Conservation (phyloP, 495 filamentous ascomycete species). For the Barbatosphaeria neglecta region DNA sequence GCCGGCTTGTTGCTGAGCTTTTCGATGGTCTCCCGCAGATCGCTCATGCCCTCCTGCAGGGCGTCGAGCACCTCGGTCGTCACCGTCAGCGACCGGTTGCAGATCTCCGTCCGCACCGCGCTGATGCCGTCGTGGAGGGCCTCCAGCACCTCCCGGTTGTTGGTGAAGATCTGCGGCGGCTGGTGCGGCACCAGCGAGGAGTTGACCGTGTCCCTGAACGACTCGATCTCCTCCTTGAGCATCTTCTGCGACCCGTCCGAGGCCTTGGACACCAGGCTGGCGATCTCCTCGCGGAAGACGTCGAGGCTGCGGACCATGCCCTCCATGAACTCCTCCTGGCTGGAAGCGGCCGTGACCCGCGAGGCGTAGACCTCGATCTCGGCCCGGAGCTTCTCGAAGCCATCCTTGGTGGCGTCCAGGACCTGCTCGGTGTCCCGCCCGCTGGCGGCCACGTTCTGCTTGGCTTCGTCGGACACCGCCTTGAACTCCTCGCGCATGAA, state of each 20-base stretch:
- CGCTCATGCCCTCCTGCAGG: constrained; percentile 68
- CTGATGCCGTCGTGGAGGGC: constrained; percentile 60
- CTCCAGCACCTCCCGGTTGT: constrained; percentile 51
- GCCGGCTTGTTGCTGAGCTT: constrained; percentile 66
- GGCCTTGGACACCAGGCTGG: constrained; percentile 32
- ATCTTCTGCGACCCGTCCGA: constrained; percentile 44
- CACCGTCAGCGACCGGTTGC: constrained; percentile 37
- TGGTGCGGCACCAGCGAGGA: constrained; percentile 52
- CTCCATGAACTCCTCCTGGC: constrained; percentile 68
- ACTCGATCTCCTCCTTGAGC: constrained; percentile 67
- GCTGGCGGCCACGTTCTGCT: constrained; percentile 61
- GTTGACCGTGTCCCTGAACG: constrained; percentile 62
- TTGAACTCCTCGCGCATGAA: constrained; percentile 57
- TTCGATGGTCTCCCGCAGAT: constrained; percentile 61
- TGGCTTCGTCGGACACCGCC: constrained; percentile 48
- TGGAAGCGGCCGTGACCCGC: constrained; percentile 49
- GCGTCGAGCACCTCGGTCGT: constrained; percentile 71
- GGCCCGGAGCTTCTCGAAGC: constrained; percentile 63
- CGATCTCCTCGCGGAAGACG: constrained; percentile 58
- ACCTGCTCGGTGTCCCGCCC: constrained; percentile 71
- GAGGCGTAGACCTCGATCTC: constrained; percentile 76
- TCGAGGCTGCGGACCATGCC: constrained; percentile 64
- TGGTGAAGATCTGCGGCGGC: constrained; percentile 25
- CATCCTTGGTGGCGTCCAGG: constrained; percentile 74
- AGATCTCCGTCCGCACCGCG: constrained; percentile 53